Conservation (phyloP, 805 yeast genomes). For the Saccharomycopsis lassenensis region DNA sequence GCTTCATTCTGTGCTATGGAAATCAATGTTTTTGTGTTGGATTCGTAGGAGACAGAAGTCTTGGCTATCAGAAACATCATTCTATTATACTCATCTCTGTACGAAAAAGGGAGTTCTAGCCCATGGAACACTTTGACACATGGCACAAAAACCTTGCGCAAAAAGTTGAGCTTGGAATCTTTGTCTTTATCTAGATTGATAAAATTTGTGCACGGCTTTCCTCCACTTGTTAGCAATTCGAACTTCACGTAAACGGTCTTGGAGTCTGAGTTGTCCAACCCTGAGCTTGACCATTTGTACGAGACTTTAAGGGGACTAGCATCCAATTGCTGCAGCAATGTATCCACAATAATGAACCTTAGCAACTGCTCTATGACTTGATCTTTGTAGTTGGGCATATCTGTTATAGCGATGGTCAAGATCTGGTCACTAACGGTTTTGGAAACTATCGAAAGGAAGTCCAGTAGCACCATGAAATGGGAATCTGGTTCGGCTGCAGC, state of each 20-base stretch:
- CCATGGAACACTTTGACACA: slow-evolving; percentile 4
- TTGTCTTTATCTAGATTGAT: slow-evolving; percentile 4
- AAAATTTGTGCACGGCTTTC: not conserved
- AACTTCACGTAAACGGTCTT: slow-evolving; percentile 11
- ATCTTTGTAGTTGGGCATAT: slow-evolving; percentile 12
- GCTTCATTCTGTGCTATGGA: slow-evolving; percentile 2
- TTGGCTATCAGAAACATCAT: not conserved
- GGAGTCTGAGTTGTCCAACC: slow-evolving; percentile 6
- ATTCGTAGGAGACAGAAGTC: slow-evolving; percentile 1
- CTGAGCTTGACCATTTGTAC: slow-evolving; percentile 12
- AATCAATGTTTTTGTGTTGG: slow-evolving; percentile 7
- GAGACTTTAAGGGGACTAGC: not conserved
- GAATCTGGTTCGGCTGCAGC: not conserved
- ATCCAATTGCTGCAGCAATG: slow-evolving; percentile 1
- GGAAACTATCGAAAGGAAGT: not conserved
- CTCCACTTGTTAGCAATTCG: not conserved
- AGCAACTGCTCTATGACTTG: slow-evolving; percentile 4
- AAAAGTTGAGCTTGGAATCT: slow-evolving; percentile 5
- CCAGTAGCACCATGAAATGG: slow-evolving; percentile 4
- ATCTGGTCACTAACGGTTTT: slow-evolving; percentile 10
- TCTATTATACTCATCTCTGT: slow-evolving; percentile 12
- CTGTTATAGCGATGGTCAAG: slow-evolving; percentile 6
- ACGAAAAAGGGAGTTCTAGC: not conserved
- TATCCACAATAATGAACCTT: not conserved
- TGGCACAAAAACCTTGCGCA: slow-evolving; percentile 4